A percentile compares a stretch with the other conserved stretches of the same genome.
These are phyloP conservation scores for Botrytis medusae DNA, from an alignment of 2,329 filamentous ascomycete species.

Conservation along the genomic window DNA sequence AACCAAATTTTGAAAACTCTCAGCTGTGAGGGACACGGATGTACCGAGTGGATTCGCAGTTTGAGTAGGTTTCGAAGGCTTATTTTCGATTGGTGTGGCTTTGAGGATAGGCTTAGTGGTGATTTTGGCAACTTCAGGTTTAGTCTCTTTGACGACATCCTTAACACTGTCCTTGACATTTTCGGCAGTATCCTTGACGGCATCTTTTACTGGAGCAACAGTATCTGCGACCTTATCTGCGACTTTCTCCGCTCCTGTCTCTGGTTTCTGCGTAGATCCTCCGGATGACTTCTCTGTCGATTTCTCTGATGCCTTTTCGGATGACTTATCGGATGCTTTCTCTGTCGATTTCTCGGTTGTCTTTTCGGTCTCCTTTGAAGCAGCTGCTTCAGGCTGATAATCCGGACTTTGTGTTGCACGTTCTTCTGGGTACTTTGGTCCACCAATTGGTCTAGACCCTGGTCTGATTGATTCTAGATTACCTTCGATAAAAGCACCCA, in stretches of 20 bases:
- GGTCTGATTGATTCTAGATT: slow-evolving; percentile 76
- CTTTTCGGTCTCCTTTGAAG: neutral
- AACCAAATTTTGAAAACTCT: slow-evolving; percentile 82
- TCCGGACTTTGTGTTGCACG: slow-evolving; percentile 53
- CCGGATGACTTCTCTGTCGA: neutral
- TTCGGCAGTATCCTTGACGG: neutral
- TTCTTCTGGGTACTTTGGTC: slow-evolving; percentile 63
- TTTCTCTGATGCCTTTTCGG: neutral
- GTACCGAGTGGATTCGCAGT: slow-evolving; percentile 73
- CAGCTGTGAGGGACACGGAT: slow-evolving; percentile 74
- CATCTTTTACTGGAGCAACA: slow-evolving; percentile 5
- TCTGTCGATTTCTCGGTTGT: slow-evolving; percentile 34
- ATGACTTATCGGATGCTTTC: neutral
- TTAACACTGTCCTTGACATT: neutral
- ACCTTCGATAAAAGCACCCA: slow-evolving; percentile 73
- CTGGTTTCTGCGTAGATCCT: neutral
- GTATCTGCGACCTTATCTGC: neutral
- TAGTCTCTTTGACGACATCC: slow-evolving; percentile 10
- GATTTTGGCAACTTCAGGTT: slow-evolving; percentile 15
- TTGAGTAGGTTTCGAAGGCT: slow-evolving; percentile 48
- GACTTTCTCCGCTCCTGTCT: slow-evolving; percentile 1
- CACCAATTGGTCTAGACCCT: slow-evolving; percentile 66
- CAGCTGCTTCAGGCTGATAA: slow-evolving; percentile 27
- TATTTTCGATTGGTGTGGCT: slow-evolving; percentile 43
- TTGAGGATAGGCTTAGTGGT: slow-evolving; percentile 27